A percentile compares a stretch with the other conserved stretches of the same genome.
Evolutionary conservation across 805 yeast species (phyloP).

Genomic region (Metschnikowia proteae): DNA sequence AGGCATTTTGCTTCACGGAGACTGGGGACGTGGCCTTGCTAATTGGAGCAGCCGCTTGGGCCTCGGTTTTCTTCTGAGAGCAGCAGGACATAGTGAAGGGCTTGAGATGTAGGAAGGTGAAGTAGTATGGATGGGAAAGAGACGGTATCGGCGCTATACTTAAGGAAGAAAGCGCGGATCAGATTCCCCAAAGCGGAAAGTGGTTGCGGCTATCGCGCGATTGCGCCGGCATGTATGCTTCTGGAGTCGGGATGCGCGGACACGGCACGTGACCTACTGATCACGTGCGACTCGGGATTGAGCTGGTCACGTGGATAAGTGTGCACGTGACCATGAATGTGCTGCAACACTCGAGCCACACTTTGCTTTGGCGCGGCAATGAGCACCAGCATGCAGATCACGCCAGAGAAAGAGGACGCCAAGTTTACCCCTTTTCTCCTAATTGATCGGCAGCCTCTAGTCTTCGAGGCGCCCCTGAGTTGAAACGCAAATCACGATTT

Average conservation of each 20-base stretch:
- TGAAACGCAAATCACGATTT: no score
- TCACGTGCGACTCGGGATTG: no score
- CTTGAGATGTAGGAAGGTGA: not conserved
- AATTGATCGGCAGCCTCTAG: no score
- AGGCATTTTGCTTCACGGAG: conserved; percentile 9
- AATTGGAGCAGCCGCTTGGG: not conserved
- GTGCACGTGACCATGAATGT: not conserved
- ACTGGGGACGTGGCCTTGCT: conserved; percentile 9
- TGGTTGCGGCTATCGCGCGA: conserved; percentile 5
- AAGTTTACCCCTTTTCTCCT: no score
- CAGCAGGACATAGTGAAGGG: conserved; percentile 16
- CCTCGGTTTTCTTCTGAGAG: conserved; percentile 8
- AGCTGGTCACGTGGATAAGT: not conserved
- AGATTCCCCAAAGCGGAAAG: conserved; percentile 8
- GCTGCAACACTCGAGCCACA: not conserved
- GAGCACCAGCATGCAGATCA: no score
- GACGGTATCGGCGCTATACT: not conserved
- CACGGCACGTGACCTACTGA: not conserved
- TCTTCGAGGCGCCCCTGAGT: no score
- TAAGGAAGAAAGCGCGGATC: conserved; percentile 10
- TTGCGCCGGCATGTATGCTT: not conserved
- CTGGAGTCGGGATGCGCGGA: not conserved
- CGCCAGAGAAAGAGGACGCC: no score
- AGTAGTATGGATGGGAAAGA: not conserved
- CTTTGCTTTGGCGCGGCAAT: no score